Percentiles rank a stretch among this genome's conserved stretches.
These are phyloP conservation scores for Bombardia bombarda DNA, from an alignment of 495 filamentous ascomycete genomes.

Conservation along the genomic window DNA sequence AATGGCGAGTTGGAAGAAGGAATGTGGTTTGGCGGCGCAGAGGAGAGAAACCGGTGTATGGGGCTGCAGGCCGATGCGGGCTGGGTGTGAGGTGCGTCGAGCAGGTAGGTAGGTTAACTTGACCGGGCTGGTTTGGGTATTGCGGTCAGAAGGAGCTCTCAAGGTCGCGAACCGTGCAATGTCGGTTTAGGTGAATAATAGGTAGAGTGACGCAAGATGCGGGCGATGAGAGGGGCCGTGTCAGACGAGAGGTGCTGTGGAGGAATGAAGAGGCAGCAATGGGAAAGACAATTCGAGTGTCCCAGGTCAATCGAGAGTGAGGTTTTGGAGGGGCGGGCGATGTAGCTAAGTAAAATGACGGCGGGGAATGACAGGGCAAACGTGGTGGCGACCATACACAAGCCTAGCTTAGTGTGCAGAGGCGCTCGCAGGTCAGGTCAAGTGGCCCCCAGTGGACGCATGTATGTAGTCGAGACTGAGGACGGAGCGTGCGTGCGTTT, in stretches of 20 bases:
- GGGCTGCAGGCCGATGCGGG: conserved; percentile 15
- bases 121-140: conserved; percentile 1
- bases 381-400: conserved; percentile 26
- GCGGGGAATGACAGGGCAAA: conserved; percentile 29
- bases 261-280: conserved; percentile 6
- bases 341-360: conserved; percentile 26
- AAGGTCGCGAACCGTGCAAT: conserved; percentile 1
- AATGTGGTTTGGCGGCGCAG: conserved; percentile 21
- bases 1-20: conserved; percentile 14
- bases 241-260: neutral
- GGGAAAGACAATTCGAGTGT: conserved; percentile 10
- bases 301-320: conserved; percentile 17
- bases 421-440: conserved; percentile 23
- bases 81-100: conserved; percentile 16
- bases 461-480: no score
- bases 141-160: conserved; percentile 9
- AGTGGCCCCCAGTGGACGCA: conserved; percentile 17
- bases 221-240: neutral
- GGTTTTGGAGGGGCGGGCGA: conserved; percentile 30
- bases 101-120: conserved; percentile 11
- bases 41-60: conserved; percentile 11
- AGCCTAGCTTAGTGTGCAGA: conserved; percentile 20
- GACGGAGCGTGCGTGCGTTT: no score
- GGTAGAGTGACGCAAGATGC: neutral
- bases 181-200: neutral